Evolutionary conservation across 2,329 filamentous ascomycete genomes (phyloP), one percentile per base, ranked within the genome.

Genomic region (Nigrospora oryzae): DNA sequence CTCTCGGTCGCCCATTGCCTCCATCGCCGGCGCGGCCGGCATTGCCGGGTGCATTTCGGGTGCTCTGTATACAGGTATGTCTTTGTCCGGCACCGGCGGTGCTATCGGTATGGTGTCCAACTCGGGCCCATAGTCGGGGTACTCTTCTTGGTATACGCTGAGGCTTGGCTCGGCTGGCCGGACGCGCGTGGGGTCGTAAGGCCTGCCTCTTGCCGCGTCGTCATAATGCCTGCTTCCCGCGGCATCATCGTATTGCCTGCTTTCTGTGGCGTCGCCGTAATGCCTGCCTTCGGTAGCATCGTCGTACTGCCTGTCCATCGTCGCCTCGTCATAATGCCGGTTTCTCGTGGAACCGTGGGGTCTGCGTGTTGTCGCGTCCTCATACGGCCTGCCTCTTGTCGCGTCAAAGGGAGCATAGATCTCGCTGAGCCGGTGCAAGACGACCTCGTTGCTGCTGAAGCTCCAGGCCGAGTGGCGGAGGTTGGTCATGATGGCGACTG

Each of bases 381-480:
- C 14, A 39, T 30, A 15, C 16, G 32, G 17, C 28, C 40, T 23
- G 14, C 35, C 40, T 23, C 33, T 23, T 8, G 40, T 12, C 17
- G 30, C 38, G 5, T 40, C 36, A 11, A 38, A 42, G 8, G 47
- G 35, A n/a, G 42, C 40, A 17, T 47, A 40, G 4, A 52, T 38
- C n/a, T 55, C 49, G 38, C 49, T 47, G 17, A 53, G 40, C 3
- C 49, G 47, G n/a, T 46, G 49, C 19, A 57, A 49, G 16, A 43
- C 19, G 28, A 56, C 47, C 3, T 53, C 45, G 17, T 47, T 35
- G 33, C 46, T 48, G 11, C 51, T 50, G 31, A 45, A 50, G 17
- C 48, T 52, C 56, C 56, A 56, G 23, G 56, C 43, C 11, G 56
- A 54, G 38, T 47, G 28, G 36, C 48, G 37, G 19, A 31, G 35